Conservation (phyloP, 768 basidiomycete genomes). For the Cyclocybe aegerita region DNA sequence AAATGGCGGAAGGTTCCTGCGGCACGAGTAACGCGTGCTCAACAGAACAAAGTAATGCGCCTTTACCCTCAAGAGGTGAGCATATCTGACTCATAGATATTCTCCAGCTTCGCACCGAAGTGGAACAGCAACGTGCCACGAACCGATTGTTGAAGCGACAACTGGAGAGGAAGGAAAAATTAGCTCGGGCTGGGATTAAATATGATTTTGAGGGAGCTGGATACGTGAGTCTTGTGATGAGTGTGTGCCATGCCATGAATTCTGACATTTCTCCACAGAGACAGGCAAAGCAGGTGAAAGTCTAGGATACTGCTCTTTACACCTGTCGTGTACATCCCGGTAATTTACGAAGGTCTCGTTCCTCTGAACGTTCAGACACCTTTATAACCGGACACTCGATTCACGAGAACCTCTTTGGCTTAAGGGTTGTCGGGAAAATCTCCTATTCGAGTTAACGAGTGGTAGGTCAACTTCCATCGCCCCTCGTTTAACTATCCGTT, state of each 20-base stretch:
- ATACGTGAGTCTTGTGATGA: slow-evolving; percentile 60
- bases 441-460: no score
- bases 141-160: slow-evolving; percentile 77
- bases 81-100: not conserved
- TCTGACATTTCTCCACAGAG: slow-evolving; percentile 16
- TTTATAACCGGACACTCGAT: not conserved
- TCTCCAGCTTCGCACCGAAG: slow-evolving; percentile 67
- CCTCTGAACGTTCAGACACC: not conserved
- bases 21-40: slow-evolving; percentile 65
- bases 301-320: not conserved
- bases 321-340: not conserved
- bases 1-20: slow-evolving; percentile 82
- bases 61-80: not conserved
- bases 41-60: slow-evolving; percentile 76
- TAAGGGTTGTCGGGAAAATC: no score
- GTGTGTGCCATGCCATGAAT: not conserved
- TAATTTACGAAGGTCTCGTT: not conserved
- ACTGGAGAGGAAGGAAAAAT: slow-evolving; percentile 71
- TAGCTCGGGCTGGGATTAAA: slow-evolving; percentile 79
- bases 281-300: slow-evolving; percentile 16
- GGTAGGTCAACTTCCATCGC: no score
- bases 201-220: slow-evolving; percentile 82
- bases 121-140: slow-evolving; percentile 62
- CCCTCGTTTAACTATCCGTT: no score
- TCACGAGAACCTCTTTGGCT: no score